A percentile compares a stretch with the other conserved stretches of the same genome.
These are phyloP conservation scores for Hygrophila difformis DNA, from an alignment of 257 asterid species.

Conservation along the genomic window DNA sequence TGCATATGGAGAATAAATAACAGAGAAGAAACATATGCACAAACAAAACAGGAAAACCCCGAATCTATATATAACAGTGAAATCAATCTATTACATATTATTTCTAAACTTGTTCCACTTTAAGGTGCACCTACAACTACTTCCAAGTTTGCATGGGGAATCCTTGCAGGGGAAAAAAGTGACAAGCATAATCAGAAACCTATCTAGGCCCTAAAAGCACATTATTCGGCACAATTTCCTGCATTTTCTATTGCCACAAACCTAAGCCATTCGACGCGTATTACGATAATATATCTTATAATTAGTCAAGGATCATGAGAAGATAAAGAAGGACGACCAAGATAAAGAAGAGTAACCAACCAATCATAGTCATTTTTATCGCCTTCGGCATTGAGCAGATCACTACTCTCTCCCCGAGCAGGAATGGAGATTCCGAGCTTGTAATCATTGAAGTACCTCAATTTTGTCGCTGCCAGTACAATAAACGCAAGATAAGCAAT, in stretches of 20 bases:
- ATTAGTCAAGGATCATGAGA: background rate
- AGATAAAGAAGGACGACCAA: constrained; percentile 11
- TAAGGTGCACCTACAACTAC: background rate
- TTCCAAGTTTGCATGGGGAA: constrained; percentile 7
- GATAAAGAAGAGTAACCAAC: constrained; percentile 30
- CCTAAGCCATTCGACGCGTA: no score
- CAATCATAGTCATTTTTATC: constrained; percentile 95
- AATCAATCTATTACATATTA: constrained; percentile 4
- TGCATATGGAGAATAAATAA: no score
- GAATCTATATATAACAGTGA: constrained; percentile 9
- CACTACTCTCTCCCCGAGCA: constrained; percentile 81
- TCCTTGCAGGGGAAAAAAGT: background rate
- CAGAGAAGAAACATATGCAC: constrained; percentile 5
- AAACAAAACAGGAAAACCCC: background rate
- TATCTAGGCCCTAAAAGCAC: constrained; percentile 9
- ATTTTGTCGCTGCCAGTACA: constrained; percentile 53
- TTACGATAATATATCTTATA: no score
- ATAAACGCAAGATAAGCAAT: constrained; percentile 17
- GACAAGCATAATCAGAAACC: constrained; percentile 4
- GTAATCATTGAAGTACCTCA: constrained; percentile 49
- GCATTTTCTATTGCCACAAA: no score
- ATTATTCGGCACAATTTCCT: constrained; percentile 4
- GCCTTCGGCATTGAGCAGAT: constrained; percentile 76
- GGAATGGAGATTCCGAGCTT: constrained; percentile 74
- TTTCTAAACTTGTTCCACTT: constrained; percentile 7